phyloP scores from a whole-genome alignment of 306 rosid genomes.

The Vigna trinervia region DNA sequence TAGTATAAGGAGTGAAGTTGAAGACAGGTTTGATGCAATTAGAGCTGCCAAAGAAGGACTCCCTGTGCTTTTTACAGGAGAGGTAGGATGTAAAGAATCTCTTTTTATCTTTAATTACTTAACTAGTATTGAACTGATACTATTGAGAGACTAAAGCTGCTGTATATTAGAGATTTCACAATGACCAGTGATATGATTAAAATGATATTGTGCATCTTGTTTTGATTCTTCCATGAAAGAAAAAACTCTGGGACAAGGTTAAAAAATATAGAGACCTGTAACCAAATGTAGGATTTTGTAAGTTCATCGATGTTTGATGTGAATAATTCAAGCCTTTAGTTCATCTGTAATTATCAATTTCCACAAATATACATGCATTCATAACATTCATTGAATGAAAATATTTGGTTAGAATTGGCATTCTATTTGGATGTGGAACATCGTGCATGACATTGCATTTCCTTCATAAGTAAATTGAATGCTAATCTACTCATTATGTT shows the following conservation, averaged over 20 bases:
- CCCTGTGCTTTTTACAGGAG: slow-evolving; percentile 79
- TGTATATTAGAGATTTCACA: background rate
- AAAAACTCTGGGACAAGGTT: background rate
- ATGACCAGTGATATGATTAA: too few species aligned
- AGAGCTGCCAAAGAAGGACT: slow-evolving; percentile 67
- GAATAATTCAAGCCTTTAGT: slow-evolving; percentile 28
- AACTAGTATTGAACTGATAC: background rate
- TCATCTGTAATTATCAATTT: background rate
- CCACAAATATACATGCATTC: background rate
- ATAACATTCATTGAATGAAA: too few species aligned
- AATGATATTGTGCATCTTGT: background rate
- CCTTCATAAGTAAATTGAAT: slow-evolving; percentile 1
- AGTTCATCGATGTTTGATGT: background rate
- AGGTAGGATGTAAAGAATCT: slow-evolving; percentile 58
- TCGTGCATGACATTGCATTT: background rate
- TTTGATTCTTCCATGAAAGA: slow-evolving; percentile 17
- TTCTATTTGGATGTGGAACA: background rate
- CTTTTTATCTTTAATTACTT: slow-evolving; percentile 8
- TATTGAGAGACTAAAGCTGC: slow-evolving; percentile 9
- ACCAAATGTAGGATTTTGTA: background rate
- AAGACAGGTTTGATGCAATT: slow-evolving; percentile 69
- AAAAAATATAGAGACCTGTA: background rate
- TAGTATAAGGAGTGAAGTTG: slow-evolving; percentile 66
- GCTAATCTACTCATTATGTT: slow-evolving; percentile 23
- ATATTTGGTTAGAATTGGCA: background rate